Evolutionary conservation across 2,329 filamentous ascomycete genomes (phyloP).

Genomic region (Colletotrichum gigasporum): DNA sequence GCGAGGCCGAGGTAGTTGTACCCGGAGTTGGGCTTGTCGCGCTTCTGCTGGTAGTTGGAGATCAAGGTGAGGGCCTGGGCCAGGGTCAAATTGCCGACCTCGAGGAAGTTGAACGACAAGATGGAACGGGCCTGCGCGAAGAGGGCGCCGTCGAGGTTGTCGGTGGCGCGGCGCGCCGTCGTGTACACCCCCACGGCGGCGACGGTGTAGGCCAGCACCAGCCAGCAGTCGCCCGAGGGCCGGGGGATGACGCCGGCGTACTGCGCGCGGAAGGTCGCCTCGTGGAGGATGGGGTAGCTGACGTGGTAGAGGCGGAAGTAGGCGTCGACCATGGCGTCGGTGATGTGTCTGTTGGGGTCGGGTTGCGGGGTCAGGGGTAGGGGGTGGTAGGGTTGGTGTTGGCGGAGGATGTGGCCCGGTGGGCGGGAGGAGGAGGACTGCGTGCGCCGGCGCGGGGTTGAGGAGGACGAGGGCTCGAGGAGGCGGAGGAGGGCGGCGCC

Average conservation of each 20-base stretch:
- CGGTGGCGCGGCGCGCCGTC: conserved; percentile 14
- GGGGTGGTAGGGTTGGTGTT: too few species aligned
- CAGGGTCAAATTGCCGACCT: conserved; percentile 39
- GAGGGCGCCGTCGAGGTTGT: conserved; percentile 5
- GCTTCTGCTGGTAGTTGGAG: conserved; percentile 51
- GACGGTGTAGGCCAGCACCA: conserved; percentile 38
- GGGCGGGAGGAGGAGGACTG: conserved; percentile 31
- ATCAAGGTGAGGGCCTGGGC: conserved; percentile 43
- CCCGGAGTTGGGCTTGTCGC: conserved; percentile 59
- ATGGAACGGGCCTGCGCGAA: conserved; percentile 15
- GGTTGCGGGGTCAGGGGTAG: conserved; percentile 38
- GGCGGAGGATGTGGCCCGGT: conserved; percentile 20
- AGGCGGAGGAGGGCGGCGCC: conserved; percentile 53
- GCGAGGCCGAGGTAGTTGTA: conserved; percentile 60
- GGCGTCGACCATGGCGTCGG: conserved; percentile 41
- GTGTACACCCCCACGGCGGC: conserved; percentile 20
- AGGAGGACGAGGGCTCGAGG: conserved; percentile 41
- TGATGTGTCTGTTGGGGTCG: conserved; percentile 43
- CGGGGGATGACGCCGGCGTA: conserved; percentile 40
- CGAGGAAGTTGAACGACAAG: conserved; percentile 31
- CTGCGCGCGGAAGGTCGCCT: conserved; percentile 22
- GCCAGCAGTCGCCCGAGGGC: conserved; percentile 42
- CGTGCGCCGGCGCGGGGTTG: conserved; percentile 35
- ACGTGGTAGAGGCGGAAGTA: conserved; percentile 23
- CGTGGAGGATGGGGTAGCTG: conserved; percentile 25